Percentiles rank a stretch among this genome's conserved stretches.
Evolutionary conservation across 331 rosid species (phyloP).

Genomic region (Pyrus hybrid): DNA sequence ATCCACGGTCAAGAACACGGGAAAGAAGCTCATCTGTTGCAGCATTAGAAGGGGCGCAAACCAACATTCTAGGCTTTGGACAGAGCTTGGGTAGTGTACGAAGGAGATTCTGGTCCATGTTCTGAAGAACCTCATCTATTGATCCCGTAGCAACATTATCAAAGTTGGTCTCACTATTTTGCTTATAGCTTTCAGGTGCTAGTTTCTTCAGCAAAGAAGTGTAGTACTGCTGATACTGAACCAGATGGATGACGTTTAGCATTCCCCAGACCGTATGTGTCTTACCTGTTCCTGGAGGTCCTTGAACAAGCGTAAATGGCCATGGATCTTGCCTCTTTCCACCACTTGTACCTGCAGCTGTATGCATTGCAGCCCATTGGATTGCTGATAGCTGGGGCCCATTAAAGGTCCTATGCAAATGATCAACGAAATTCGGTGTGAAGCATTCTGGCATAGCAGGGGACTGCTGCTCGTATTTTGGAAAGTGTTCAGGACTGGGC

Average conservation of each 20-base stretch:
- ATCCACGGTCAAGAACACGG: constrained; percentile 95
- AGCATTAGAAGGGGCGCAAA: constrained; percentile 99
- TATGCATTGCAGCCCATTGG: constrained; percentile 98
- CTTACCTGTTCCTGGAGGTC: constrained; percentile 99
- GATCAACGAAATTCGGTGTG: constrained; percentile 76
- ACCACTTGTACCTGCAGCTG: constrained; percentile 97
- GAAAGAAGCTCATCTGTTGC: constrained; percentile 99
- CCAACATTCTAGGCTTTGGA: constrained; percentile 98
- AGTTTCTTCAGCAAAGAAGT: constrained; percentile 92
- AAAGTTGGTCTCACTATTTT: constrained; percentile 64
- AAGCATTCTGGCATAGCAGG: constrained; percentile 99
- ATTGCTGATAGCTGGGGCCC: constrained; percentile 95
- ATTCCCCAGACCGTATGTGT: constrained; percentile 99
- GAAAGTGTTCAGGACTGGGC: constrained; percentile 96
- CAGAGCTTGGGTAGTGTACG: constrained; percentile 91
- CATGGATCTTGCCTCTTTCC: constrained; percentile 96
- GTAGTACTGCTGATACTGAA: constrained; percentile 96
- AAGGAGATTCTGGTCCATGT: constrained; percentile 92
- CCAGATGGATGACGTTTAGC: constrained; percentile 98
- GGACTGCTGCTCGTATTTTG: constrained; percentile 85
- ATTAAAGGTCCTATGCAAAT: constrained; percentile 83
- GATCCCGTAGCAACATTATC: constrained; percentile 70
- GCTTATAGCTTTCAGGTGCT: constrained; percentile 99
- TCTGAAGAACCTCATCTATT: constrained; percentile 95
- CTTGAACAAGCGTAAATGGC: constrained; percentile 99